Evolutionary conservation across 805 yeast genomes (phyloP).

Genomic region (Yarrowia phangngaensis): DNA sequence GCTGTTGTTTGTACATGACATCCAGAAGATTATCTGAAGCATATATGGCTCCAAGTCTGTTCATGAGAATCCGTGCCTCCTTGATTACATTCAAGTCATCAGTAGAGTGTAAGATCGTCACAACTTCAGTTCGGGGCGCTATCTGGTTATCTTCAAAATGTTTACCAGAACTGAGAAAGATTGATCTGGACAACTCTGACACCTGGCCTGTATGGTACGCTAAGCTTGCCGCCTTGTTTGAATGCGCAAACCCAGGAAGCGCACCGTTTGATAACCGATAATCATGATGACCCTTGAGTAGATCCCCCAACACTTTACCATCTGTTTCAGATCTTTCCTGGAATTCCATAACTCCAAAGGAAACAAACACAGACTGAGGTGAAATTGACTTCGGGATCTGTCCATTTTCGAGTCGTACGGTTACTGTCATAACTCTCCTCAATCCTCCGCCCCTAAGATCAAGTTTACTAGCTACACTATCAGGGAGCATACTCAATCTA

Average conservation of each 20-base stretch:
- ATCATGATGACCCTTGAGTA: slow-evolving; percentile 2
- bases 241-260: slow-evolving; percentile 9
- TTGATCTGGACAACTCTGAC: background rate
- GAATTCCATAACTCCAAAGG: slow-evolving; percentile 7
- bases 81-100: slow-evolving; percentile 4
- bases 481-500: slow-evolving; percentile 1
- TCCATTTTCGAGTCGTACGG: slow-evolving; percentile 1
- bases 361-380: background rate
- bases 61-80: slow-evolving; percentile 16
- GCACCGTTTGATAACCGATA: slow-evolving; percentile 3
- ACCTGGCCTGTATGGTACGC: slow-evolving; percentile 1
- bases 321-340: background rate
- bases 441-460: background rate
- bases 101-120: slow-evolving; percentile 2
- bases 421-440: slow-evolving; percentile 8
- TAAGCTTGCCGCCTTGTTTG: slow-evolving; percentile 2
- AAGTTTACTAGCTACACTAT: background rate
- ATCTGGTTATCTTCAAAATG: slow-evolving; percentile 3
- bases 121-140: slow-evolving; percentile 8
- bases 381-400: background rate
- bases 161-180: background rate
- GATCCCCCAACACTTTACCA: background rate
- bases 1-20: slow-evolving; percentile 13
- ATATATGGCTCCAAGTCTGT: slow-evolving; percentile 26
- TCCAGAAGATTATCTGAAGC: slow-evolving; percentile 2